Evolutionary conservation across 805 yeast genomes (phyloP).

Genomic region (Lipomyces chichibuensis): DNA sequence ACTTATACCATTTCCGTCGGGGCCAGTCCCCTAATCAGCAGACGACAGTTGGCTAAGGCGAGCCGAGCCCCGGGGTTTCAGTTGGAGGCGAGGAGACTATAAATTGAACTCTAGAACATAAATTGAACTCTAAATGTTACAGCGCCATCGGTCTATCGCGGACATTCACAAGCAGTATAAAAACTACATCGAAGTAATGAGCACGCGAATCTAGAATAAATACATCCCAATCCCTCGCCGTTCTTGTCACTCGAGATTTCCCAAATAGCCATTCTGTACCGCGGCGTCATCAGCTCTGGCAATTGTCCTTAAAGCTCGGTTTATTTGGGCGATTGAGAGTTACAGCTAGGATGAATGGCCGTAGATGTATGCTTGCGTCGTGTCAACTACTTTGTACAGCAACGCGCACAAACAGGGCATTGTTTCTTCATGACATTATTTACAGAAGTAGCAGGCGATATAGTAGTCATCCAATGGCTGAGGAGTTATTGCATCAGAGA

Average conservation of each 20-base stretch:
- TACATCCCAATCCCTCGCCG: background rate
- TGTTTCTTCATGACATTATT: background rate
- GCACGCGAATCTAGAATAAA: background rate
- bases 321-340: background rate
- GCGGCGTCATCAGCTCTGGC: background rate
- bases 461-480: slow-evolving; percentile 17
- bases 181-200: background rate
- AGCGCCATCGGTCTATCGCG: too few species aligned
- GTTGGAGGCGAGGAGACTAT: background rate
- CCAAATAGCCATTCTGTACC: background rate
- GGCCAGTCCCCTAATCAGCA: background rate
- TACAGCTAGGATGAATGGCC: background rate
- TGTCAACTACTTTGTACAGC: background rate
- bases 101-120: background rate
- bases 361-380: background rate
- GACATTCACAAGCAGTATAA: background rate
- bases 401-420: background rate
- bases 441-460: background rate
- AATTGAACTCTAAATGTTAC: too few species aligned
- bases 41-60: background rate
- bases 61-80: too few species aligned
- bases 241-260: background rate
- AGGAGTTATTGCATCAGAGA: slow-evolving; percentile 19
- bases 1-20: background rate
- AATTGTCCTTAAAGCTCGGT: background rate